Conservation (phyloP, 2,329 filamentous ascomycete genomes). For the Ceratocystis alfenasii region DNA sequence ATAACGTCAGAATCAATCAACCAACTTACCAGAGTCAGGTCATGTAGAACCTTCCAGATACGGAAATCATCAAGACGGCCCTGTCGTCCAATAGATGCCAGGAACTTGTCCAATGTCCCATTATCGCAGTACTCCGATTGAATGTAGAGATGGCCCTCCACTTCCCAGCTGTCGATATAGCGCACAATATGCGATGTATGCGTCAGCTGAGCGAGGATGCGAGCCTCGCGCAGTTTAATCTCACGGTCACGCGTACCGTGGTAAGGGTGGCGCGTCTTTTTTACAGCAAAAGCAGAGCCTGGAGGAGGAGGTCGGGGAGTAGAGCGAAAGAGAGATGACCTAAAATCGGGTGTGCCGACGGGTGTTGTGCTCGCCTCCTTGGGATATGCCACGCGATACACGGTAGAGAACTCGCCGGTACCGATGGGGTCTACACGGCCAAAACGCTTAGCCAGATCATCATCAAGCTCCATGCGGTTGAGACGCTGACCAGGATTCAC, state of each 20-base stretch:
- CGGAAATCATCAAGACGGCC: conserved; percentile 90
- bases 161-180: conserved; percentile 79
- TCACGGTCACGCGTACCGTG: conserved; percentile 69
- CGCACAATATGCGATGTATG: conserved; percentile 76
- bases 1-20: neutral
- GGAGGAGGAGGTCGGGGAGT: conserved; percentile 43
- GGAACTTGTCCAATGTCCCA: conserved; percentile 76
- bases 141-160: conserved; percentile 77
- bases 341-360: conserved; percentile 22
- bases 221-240: conserved; percentile 71
- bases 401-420: conserved; percentile 83
- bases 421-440: conserved; percentile 69
- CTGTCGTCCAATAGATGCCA: conserved; percentile 68
- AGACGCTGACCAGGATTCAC: conserved; percentile 53
- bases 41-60: conserved; percentile 94
- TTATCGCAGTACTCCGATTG: conserved; percentile 96
- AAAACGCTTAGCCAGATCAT: conserved; percentile 62
- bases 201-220: conserved; percentile 62
- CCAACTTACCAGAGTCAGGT: conserved; percentile 61
- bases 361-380: conserved; percentile 25
- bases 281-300: conserved; percentile 71
- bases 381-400: conserved; percentile 59
- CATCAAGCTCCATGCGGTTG: conserved; percentile 55
- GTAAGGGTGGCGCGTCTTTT: conserved; percentile 77
- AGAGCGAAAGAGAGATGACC: conserved; percentile 35